These are phyloP conservation scores for Mucor racemosus DNA, from an alignment of 371 early-diverging fungal species.

Conservation along the genomic window DNA sequence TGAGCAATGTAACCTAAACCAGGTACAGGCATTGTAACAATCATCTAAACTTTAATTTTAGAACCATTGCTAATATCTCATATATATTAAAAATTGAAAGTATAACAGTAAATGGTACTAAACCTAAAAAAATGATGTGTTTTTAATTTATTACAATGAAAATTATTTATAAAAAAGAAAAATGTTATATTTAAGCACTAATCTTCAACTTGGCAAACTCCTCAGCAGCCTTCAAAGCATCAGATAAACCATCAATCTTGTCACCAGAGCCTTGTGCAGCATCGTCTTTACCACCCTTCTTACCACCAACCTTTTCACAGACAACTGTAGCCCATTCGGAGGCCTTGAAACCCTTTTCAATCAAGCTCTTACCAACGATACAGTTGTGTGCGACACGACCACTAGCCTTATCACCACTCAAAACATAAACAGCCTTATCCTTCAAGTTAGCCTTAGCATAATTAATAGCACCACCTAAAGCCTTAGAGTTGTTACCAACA, in stretches of 20 bases:
- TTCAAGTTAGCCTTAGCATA: constrained; percentile 76
- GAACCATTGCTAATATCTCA: background rate
- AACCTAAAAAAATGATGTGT: background rate
- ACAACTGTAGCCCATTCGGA: constrained; percentile 90
- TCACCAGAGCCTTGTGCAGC: constrained; percentile 85
- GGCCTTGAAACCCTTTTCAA: constrained; percentile 83
- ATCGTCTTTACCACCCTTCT: constrained; percentile 89
- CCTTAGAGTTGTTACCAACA: constrained; percentile 73
- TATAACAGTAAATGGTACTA: background rate
- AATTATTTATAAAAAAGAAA: background rate
- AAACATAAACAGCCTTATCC: constrained; percentile 84
- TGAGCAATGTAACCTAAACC: background rate
- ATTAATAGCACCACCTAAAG: constrained; percentile 77
- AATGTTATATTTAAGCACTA: constrained; percentile 23
- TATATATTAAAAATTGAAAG: background rate
- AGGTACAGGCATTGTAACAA: background rate
- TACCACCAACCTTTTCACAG: constrained; percentile 83
- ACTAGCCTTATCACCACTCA: constrained; percentile 73
- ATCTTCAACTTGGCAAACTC: constrained; percentile 79
- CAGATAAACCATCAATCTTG: constrained; percentile 62
- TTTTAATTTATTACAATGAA: constrained; percentile 2
- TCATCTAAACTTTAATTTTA: constrained; percentile 1
- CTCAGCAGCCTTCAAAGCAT: constrained; percentile 78
- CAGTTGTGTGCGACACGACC: constrained; percentile 85
- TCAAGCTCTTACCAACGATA: constrained; percentile 74